These are phyloP conservation scores for Thielaviopsis punctulata DNA, from an alignment of 2,329 filamentous ascomycete species.

Conservation along the genomic window DNA sequence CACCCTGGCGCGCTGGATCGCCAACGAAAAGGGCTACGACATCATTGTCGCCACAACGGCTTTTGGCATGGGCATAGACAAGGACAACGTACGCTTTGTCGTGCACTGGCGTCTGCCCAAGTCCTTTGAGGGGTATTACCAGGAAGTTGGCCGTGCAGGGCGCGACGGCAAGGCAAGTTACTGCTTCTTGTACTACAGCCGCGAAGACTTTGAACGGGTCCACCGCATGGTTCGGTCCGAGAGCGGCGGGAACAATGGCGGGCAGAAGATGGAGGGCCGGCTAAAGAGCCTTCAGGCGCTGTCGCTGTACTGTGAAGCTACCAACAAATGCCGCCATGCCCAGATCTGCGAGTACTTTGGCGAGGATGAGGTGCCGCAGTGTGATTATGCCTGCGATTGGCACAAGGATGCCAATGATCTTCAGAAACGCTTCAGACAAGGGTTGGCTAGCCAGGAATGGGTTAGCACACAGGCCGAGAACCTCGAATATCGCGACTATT, in stretches of 20 bases:
- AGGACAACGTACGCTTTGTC: slow-evolving; percentile 85
- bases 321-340: slow-evolving; percentile 54
- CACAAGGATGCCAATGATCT: slow-evolving; percentile 50
- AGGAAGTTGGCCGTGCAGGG: slow-evolving; percentile 83
- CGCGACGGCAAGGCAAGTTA: slow-evolving; percentile 74
- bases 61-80: slow-evolving; percentile 97
- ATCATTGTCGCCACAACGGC: slow-evolving; percentile 90
- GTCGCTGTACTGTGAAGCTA: slow-evolving; percentile 67
- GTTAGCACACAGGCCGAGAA: slow-evolving; percentile 45
- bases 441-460: slow-evolving; percentile 43
- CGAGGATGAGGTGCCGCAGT: slow-evolving; percentile 39
- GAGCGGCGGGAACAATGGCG: slow-evolving; percentile 2
- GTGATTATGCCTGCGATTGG: slow-evolving; percentile 62
- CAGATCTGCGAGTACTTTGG: slow-evolving; percentile 65
- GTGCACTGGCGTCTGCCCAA: slow-evolving; percentile 89
- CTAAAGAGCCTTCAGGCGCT: slow-evolving; percentile 49
- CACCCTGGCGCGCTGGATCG: slow-evolving; percentile 54
- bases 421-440: slow-evolving; percentile 36
- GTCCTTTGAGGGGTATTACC: slow-evolving; percentile 90
- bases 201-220: slow-evolving; percentile 67
- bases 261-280: slow-evolving; percentile 25
- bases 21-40: slow-evolving; percentile 60
- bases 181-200: slow-evolving; percentile 81
- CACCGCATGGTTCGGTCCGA: slow-evolving; percentile 31
- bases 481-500: slow-evolving; percentile 37